Percentiles rank a stretch among this genome's conserved stretches.
Evolutionary conservation across 1,284 basidiomycete genomes (phyloP).

Genomic region (Papiliotrema laurentii): DNA sequence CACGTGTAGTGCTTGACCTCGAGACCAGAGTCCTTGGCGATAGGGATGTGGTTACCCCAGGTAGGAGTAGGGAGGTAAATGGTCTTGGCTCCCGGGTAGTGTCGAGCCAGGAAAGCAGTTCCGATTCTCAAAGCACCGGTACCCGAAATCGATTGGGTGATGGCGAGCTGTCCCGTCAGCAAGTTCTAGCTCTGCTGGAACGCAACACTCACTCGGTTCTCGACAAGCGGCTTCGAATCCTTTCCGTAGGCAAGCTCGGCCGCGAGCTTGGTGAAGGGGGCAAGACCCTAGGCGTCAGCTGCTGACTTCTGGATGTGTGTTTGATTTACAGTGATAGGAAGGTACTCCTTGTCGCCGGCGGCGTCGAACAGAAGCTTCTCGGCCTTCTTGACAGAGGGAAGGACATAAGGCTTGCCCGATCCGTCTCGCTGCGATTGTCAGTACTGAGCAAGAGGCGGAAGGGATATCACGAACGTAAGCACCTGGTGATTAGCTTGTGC

Average conservation of each 20-base stretch:
- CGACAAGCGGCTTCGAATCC: constrained; percentile 68
- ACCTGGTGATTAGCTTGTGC: constrained; percentile 19
- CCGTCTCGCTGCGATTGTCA: constrained; percentile 70
- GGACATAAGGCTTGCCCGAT: constrained; percentile 90
- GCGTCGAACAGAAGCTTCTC: constrained; percentile 57
- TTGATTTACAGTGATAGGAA: constrained; percentile 70
- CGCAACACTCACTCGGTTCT: constrained; percentile 63
- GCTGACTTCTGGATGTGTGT: neutral
- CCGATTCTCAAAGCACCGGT: constrained; percentile 97
- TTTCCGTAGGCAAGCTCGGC: constrained; percentile 87
- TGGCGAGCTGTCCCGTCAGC: constrained; percentile 62
- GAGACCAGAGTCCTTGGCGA: constrained; percentile 83
- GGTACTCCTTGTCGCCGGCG: constrained; percentile 92
- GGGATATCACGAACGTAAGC: constrained; percentile 35
- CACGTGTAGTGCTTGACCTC: constrained; percentile 83
- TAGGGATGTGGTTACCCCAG: constrained; percentile 94
- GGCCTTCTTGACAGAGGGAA: constrained; percentile 81
- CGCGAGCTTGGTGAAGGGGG: constrained; percentile 83
- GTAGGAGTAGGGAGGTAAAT: constrained; percentile 93
- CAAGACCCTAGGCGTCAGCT: constrained; percentile 53
- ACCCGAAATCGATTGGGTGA: constrained; percentile 95
- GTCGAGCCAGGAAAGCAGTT: constrained; percentile 79
- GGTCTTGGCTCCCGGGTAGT: constrained; percentile 80
- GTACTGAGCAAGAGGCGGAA: neutral
- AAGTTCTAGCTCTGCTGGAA: neutral